Percentiles rank a stretch among this genome's conserved stretches.
Conservation (phyloP, 2,329 filamentous ascomycete genomes). For the Epichloe festucae region DNA sequence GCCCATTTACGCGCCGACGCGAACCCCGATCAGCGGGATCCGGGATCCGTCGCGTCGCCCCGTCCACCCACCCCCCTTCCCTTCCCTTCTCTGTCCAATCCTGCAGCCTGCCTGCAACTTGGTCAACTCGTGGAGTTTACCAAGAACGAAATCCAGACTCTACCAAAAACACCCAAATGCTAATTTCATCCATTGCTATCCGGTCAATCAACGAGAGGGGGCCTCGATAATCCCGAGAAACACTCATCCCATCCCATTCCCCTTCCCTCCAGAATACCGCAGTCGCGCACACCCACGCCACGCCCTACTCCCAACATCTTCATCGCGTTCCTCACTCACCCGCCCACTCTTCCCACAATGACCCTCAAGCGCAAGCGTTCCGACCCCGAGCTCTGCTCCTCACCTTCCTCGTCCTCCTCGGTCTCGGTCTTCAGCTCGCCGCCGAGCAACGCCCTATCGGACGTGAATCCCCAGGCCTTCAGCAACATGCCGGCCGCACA, state of each 20-base stretch:
- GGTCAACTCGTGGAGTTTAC: no score
- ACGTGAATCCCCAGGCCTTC: constrained; percentile 17
- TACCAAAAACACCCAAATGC: neutral
- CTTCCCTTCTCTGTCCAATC: neutral
- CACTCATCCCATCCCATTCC: no score
- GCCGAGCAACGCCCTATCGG: constrained; percentile 17
- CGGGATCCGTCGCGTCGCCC: neutral
- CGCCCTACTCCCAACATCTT: no score
- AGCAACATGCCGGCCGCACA: constrained; percentile 23
- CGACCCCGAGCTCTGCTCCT: constrained; percentile 40
- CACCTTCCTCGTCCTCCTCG: constrained; percentile 29
- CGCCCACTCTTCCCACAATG: constrained; percentile 23
- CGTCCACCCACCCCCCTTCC: neutral
- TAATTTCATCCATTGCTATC: no score
- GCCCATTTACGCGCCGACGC: neutral
- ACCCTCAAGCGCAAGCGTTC: constrained; percentile 52
- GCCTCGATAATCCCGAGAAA: no score
- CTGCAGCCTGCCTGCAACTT: neutral
- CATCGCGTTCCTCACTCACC: no score
- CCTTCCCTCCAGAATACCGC: no score
- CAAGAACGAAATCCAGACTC: no score
- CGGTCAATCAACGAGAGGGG: no score
- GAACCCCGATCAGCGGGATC: neutral
- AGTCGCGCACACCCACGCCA: no score
- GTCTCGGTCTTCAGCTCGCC: constrained; percentile 21